phyloP scores from a whole-genome alignment of 1,284 basidiomycete species.

The Ganoderma boninense region DNA sequence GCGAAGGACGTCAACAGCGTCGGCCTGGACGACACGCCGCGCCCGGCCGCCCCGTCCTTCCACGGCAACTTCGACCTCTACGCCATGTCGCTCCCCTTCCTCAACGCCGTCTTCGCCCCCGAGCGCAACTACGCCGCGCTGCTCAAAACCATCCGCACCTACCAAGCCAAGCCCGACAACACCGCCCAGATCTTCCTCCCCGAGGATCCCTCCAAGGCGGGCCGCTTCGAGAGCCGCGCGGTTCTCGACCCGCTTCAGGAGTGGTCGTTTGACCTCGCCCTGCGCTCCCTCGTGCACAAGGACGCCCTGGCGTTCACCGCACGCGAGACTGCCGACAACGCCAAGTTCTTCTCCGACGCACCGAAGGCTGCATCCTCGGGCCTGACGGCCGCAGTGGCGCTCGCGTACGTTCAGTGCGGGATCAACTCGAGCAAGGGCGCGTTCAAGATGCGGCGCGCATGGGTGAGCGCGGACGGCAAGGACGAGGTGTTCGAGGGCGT shows the following conservation, averaged over 20 bases:
- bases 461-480: background rate
- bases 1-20: background rate
- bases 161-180: constrained; percentile 3
- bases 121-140: background rate
- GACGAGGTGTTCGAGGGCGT: background rate
- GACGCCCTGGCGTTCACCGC: background rate
- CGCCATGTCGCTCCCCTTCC: background rate
- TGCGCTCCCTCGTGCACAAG: background rate
- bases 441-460: constrained; percentile 3
- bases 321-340: background rate
- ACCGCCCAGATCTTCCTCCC: background rate
- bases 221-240: background rate
- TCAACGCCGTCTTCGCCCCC: background rate
- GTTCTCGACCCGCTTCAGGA: background rate
- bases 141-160: background rate
- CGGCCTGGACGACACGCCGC: too few species aligned
- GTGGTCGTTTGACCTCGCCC: background rate
- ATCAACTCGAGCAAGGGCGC: background rate
- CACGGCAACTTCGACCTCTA: background rate
- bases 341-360: background rate
- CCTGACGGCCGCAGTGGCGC: background rate
- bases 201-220: background rate
- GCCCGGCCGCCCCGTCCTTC: background rate
- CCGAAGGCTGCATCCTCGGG: too few species aligned
- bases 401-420: background rate